Evolutionary conservation across 768 basidiomycete genomes (phyloP), one percentile per base, ranked within the genome.

Genomic region (Ramaria sp.): DNA sequence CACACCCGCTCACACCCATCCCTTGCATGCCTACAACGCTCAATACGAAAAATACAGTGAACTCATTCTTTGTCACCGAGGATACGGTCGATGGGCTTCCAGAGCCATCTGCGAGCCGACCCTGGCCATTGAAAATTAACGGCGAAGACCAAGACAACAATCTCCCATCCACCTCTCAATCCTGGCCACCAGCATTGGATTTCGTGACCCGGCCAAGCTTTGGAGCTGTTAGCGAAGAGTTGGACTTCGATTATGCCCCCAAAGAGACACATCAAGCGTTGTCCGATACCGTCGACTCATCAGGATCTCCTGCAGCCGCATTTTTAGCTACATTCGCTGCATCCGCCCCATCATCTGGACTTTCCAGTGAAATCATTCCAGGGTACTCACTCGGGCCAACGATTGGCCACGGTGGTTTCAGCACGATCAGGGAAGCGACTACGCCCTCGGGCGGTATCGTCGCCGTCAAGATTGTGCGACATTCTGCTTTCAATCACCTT

Each of bases 381-480:
- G 84, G 85, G 10, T 94, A 91, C 65, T 79, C 76, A 7, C 77
- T 96, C 0, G 92, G 89, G 15, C 75, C 76, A 31, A 73, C 86
- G 61, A 78, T 95, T 12, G 92, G 88, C 24, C 75, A 79, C 59
- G 92, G 93, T 9, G 86, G 82, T 7, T 90, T 91, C 67, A 90
- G 90, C 13, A 82, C 81, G 58, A 88, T 95, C 58, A 73, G 87
- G 53, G 78, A 79, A 6, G 92, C 85, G 1, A 80, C 70, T 3
- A 77, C 80, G 9, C 75, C 81, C 7, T 69, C 77, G 3, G 83
- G 86, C 1, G 88, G 83, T 33, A 72, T 81, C 2, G 82, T 85
- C 47, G 92, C 92, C 7, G 84, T 93, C 69, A 94, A 94, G 69
- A 88, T 93, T 62, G 79, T 94, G 41, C 77, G 79, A 20, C 76